Conservation (phyloP, 2,329 filamentous ascomycete genomes). For the Sphaerulina vaccinii region DNA sequence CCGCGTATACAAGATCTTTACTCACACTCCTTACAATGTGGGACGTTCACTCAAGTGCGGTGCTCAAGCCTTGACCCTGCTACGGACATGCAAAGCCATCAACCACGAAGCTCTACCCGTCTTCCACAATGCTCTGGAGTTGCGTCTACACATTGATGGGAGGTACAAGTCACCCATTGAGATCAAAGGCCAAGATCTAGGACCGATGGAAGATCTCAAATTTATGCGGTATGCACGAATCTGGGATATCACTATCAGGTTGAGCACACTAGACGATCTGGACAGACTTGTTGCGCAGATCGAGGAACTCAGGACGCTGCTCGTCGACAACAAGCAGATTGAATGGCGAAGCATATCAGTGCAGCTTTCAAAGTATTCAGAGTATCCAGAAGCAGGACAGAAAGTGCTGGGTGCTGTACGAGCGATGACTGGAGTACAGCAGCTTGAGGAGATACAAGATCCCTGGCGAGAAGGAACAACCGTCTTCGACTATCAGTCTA, state of each 20-base stretch:
- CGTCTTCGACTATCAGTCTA: conserved; percentile 17
- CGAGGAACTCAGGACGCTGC: conserved; percentile 8
- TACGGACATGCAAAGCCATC: conserved; percentile 43
- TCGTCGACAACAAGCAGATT: conserved; percentile 3
- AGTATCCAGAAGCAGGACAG: conserved; percentile 12
- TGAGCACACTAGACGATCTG: conserved; percentile 18
- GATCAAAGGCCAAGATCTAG: conserved; percentile 19
- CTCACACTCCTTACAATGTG: conserved; percentile 23
- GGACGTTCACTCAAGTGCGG: conserved; percentile 15
- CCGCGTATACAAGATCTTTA: conserved; percentile 38
- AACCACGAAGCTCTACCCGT: conserved; percentile 45
- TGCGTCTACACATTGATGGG: conserved; percentile 19
- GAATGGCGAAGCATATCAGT: conserved; percentile 20
- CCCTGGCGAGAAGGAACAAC: conserved; percentile 18
- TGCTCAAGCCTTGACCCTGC: conserved; percentile 36
- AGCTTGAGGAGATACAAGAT: conserved; percentile 16
- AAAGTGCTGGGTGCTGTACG: conserved; percentile 16
- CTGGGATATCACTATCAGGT: conserved; percentile 19
- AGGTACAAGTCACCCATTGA: conserved; percentile 17
- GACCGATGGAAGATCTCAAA: conserved; percentile 11
- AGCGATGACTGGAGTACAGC: conserved; percentile 11
- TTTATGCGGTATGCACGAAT: conserved; percentile 14
- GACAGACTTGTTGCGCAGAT: conserved; percentile 17
- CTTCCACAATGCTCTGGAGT: conserved; percentile 39
- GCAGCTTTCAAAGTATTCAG: conserved; percentile 17